Evolutionary conservation across 148 eudicot genomes (phyloP), one percentile per base, ranked within the genome.

Genomic region (Rhododendron williamsianum): DNA sequence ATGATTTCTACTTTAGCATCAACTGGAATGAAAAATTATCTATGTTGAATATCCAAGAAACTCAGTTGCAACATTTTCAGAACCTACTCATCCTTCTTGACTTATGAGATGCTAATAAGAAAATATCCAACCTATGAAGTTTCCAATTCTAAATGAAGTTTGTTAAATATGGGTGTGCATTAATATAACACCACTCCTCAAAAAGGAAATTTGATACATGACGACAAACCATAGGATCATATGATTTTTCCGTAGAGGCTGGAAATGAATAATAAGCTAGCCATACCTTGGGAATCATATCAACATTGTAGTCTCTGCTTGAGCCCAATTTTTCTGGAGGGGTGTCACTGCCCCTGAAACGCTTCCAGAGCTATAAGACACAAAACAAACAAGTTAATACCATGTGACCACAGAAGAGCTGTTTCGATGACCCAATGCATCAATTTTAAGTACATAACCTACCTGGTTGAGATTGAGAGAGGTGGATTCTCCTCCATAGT

Each of bases 231-330:
- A 2, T 0, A 0, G 45, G 56, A 48, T 78, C 8, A 19, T n/a
- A 12, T 18, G 30, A 76, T 76, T 48, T 69, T 25, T 11, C 0
- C 6, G 1, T 69, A 2, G 73, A 10, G 73, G 33, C 73, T n/a
- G 15, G 33, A 67, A 25, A 67, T 67, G 35, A 67, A 8, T 65
- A 65, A 65, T 3, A 33, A 81, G 30, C 49, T 30, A 7, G 45
- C 25, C 81, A 46, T 83, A 96, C 98, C 98, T 95, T 95, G 4
- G 98, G 99, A 84, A 94, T 89, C 99, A 95, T 96, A 90, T 96
- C 98, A 18, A 96, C 98, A 84, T 94, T 96, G 82, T 93, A 96
- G 41, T 96, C 98, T 89, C 95, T 91, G 81, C 98, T 96, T 23
- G 98, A 81, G 86, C 98, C 99, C 90, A 96, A 84, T 16, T 91